Percentiles rank a stretch among this genome's conserved stretches.
phyloP scores from a whole-genome alignment of 2,329 filamentous ascomycete species.

The Periconia sp. region DNA sequence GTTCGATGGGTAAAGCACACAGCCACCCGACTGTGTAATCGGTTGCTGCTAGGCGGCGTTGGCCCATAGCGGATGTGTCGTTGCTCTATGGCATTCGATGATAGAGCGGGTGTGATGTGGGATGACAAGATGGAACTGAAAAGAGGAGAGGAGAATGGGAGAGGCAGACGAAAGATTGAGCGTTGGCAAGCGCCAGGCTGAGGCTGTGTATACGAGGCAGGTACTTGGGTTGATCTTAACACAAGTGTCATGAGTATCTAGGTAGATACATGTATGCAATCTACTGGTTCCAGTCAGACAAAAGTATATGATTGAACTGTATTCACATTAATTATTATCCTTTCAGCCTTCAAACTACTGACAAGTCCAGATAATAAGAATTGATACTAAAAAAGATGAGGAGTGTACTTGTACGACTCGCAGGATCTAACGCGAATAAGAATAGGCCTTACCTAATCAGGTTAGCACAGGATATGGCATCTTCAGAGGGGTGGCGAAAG shows the following conservation, averaged over 20 bases:
- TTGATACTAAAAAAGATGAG: too few relatives aligned
- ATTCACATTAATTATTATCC: too few relatives aligned
- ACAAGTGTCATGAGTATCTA: too few relatives aligned
- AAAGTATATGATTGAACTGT: too few relatives aligned
- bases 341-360: too few relatives aligned
- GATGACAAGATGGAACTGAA: neutral
- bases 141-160: neutral
- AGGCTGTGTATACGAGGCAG: neutral
- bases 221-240: too few relatives aligned
- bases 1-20: slow-evolving; percentile 33
- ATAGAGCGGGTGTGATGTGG: neutral
- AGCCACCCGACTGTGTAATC: slow-evolving; percentile 37
- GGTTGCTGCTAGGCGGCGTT: neutral
- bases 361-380: too few relatives aligned
- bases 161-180: neutral
- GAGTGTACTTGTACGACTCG: too few relatives aligned
- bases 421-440: too few relatives aligned
- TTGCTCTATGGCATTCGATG: neutral
- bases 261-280: too few relatives aligned
- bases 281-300: too few relatives aligned
- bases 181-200: neutral
- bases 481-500: too few relatives aligned
- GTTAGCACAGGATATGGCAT: neutral
- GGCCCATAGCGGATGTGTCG: neutral
- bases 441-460: neutral